phyloP scores from a whole-genome alignment of 202 grass and related monocot genomes.

The Digitaria exilis region DNA sequence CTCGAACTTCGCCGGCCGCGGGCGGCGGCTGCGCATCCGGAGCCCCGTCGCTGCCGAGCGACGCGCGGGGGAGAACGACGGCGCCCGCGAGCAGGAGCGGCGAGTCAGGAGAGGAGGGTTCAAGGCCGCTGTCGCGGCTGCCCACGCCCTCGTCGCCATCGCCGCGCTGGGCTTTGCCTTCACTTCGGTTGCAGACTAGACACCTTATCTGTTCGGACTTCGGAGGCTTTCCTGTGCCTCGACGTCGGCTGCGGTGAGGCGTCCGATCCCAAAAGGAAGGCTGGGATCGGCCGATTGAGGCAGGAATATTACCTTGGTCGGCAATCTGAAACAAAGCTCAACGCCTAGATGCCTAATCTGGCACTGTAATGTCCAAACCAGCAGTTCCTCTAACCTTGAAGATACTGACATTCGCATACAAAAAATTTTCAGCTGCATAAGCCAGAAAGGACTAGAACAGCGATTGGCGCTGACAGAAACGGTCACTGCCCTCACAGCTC shows the following conservation, averaged over 20 bases:
- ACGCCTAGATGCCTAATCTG: too few relatives aligned
- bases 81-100: not conserved
- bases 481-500: not conserved
- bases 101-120: slow-evolving; percentile 33
- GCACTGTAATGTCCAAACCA: too few relatives aligned
- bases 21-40: slow-evolving; percentile 23
- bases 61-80: not conserved
- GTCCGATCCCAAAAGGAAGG: slow-evolving; percentile 19
- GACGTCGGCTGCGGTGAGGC: not conserved
- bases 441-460: not conserved
- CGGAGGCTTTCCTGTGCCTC: not conserved
- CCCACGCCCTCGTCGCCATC: slow-evolving; percentile 52
- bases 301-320: too few relatives aligned
- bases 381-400: not conserved
- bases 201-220: slow-evolving; percentile 35
- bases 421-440: not conserved
- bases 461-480: not conserved
- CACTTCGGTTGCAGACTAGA: not conserved
- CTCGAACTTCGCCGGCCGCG: slow-evolving; percentile 21
- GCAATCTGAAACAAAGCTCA: not conserved
- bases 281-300: not conserved
- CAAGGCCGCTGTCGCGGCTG: slow-evolving; percentile 19
- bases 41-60: not conserved
- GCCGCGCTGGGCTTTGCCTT: not conserved
- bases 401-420: not conserved